Base-by-base conservation (phyloP, 805 yeast species). In the Cyberlindnera amylophila region DNA sequence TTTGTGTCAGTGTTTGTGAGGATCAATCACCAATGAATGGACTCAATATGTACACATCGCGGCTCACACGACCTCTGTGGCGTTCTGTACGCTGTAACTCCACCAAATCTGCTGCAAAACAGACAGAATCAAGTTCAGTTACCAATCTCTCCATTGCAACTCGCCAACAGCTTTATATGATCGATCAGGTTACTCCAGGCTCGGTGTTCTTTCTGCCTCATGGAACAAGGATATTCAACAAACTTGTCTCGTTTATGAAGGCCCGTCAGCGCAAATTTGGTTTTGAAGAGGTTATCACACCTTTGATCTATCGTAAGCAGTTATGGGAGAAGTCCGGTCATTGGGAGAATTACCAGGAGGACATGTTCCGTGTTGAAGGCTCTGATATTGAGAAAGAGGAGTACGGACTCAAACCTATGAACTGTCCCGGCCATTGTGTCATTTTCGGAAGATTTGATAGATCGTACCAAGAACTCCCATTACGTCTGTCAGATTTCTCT, bases 291-390 rank as follows among this genome's bases (percentile, higher is more conserved):
- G 97, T 93, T 6, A 77, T 91, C 21, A 86, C 96, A 1, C 99
- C 99, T 2, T 71, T 91, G 51, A 83, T 93, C 12, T 93, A 83
- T 66, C 85, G 83, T 53, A 81, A 81, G 44, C 75, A 79, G 29
- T 67, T 93, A 14, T 93, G 97, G 96, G 84, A 89, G 62, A 78
- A 74, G 38, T 84, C 95, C 10, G 98, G 98, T 0, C 99, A 93
- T 65, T 91, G 97, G 97, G 86, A 82, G 11, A 90, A 91, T 58
- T 91, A 93, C 61, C 77, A 86, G 53, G 91, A 86, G 30, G 98
- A 91, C 62, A 91, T 91, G 99, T 91, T 90, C 60, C 74, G 78
- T 54, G 96, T 90, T 2, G 82, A 76, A 44, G 85, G 90, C 2
- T 71, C 57, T 26, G 63, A 67, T 32, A 46, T 60, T 6, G 64